These are phyloP conservation scores for Uromyces viciae-fabae DNA, from an alignment of 1,284 basidiomycete species.

Conservation along the genomic window DNA sequence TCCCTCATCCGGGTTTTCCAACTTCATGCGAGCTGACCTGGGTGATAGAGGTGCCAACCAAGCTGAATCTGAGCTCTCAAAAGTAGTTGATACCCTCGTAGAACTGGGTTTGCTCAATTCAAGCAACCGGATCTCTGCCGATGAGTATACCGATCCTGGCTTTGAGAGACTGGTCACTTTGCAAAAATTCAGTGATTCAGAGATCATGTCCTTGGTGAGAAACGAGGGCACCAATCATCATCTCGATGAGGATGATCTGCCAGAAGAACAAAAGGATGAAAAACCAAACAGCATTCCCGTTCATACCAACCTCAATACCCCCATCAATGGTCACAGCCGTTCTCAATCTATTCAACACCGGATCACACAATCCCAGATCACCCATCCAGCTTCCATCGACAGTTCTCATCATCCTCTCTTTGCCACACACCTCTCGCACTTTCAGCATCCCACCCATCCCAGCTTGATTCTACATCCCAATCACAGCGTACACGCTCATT, in stretches of 20 bases:
- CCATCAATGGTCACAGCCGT: constrained; percentile 17
- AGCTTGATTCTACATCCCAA: constrained; percentile 3
- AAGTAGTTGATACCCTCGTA: constrained; percentile 14
- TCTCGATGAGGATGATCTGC: not conserved
- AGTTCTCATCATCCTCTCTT: constrained; percentile 16
- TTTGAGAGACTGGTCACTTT: constrained; percentile 13
- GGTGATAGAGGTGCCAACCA: not conserved
- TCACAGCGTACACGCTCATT: constrained; percentile 18
- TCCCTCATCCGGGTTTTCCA: not conserved
- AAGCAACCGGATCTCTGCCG: constrained; percentile 3
- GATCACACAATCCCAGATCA: not conserved
- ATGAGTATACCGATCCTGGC: constrained; percentile 22
- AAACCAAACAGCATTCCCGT: constrained; percentile 9
- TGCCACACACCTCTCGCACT: not conserved
- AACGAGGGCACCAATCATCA: constrained; percentile 9
- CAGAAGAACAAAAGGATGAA: constrained; percentile 5
- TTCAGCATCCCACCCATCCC: constrained; percentile 6
- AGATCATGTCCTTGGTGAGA: constrained; percentile 9
- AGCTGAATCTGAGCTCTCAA: constrained; percentile 1
- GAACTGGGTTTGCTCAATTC: constrained; percentile 25
- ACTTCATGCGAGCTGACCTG: not conserved
- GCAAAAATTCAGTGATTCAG: constrained; percentile 8
- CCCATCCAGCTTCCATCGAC: constrained; percentile 3
- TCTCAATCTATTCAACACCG: constrained; percentile 9
- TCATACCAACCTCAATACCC: constrained; percentile 6